Conservation (phyloP, 208 protist species). For the Leishmania braziliensis region DNA sequence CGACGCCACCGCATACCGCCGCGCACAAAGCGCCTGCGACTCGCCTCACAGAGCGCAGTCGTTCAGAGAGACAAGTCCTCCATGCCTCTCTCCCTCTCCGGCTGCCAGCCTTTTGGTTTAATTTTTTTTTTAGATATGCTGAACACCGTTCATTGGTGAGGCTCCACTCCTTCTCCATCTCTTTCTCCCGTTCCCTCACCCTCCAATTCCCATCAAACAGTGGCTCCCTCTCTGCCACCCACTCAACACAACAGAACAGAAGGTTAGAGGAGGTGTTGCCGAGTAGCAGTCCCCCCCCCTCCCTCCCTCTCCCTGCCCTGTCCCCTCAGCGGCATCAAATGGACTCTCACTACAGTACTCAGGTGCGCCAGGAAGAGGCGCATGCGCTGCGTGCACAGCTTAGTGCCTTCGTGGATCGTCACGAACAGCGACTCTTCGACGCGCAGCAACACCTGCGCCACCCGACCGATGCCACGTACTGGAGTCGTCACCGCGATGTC, state of each 20-base stretch:
- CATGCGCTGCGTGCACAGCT: slow-evolving; percentile 26
- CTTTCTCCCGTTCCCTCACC: not conserved
- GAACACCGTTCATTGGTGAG: not conserved
- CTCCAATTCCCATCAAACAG: not conserved
- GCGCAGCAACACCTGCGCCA: slow-evolving; percentile 51
- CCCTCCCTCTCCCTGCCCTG: not conserved
- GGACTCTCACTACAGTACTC: slow-evolving; percentile 24
- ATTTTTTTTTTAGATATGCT: not conserved
- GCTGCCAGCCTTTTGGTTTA: not conserved
- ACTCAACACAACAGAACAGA: not conserved
- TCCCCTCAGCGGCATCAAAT: slow-evolving; percentile 1
- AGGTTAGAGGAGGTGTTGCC: not conserved
- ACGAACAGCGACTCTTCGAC: slow-evolving; percentile 62
- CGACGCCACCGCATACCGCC: not conserved
- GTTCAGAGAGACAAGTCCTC: too few relatives aligned
- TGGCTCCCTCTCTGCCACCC: not conserved
- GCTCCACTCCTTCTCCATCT: not conserved
- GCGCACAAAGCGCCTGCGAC: not conserved
- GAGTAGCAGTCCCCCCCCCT: not conserved
- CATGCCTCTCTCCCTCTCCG: not conserved
- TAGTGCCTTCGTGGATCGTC: slow-evolving; percentile 44
- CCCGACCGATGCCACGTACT: slow-evolving; percentile 53
- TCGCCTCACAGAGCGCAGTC: not conserved
- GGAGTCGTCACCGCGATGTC: slow-evolving; percentile 45
- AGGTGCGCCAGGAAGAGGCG: slow-evolving; percentile 24